Base-by-base conservation (phyloP, 805 yeast genomes). In the Kregervanrija fluxuum region DNA sequence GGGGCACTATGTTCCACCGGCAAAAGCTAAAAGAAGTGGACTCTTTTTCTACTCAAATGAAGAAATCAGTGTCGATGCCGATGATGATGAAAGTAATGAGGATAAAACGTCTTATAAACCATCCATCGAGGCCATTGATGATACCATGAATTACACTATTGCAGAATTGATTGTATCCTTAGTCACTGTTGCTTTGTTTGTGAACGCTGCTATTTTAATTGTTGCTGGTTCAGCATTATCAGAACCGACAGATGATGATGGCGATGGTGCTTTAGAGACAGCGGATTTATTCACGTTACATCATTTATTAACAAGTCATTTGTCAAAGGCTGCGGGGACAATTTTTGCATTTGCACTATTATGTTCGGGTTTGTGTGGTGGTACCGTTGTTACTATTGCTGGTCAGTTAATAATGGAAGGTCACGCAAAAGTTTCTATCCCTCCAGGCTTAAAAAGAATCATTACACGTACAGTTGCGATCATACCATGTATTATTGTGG, bases 371-470 rank as follows among this genome's bases (percentile, higher is more conserved):
- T 91, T 89, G 58, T 82, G 93, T 55, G 96, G 96, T 2, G 96
- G 96, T 36, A 85, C 91, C 35, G 95, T 89, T 14, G 89, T 95
- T 59, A 90, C 96, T 0, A 73, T 90, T 55, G 90, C 96, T 2
- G 95, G 96, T 33, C 96, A 89, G 61, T 86, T 87, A 79, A 95
- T 89, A 8, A 80, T 87, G 56, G 96, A 89, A 61, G 97, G 97
- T 1, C 90, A 88, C 55, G 70, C 87, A 22, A 70, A 75, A 48
- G 85, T 95, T 85, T 69, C 84, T 6, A 73, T 88, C 48, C 79
- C 85, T 33, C 96, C 97, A 2, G 89, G 89, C 67, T 69, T 83
- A 2, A 75, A 95, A 44, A 73, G 96, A 48, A 68, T 89, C 37
- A 69, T 86, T 22, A 89, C 96, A 0, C 72, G 97, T 56, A 71